phyloP scores from a whole-genome alignment of 768 basidiomycete species.

The Strobilomyces dryophilus region DNA sequence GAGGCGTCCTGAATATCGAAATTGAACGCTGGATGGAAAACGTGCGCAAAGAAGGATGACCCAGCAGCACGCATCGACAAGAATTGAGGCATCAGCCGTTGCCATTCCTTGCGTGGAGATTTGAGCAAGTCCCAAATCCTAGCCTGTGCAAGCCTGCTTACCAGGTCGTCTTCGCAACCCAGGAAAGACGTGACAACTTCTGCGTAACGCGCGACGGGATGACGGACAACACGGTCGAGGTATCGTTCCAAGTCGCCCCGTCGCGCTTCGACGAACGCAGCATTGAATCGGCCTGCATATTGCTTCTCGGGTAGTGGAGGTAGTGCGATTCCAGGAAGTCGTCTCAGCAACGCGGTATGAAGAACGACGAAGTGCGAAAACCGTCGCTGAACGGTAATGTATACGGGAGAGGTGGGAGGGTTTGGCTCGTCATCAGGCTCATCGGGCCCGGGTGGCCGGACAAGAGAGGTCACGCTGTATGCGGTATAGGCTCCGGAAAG shows the following conservation, averaged over 20 bases:
- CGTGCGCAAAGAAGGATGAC: conserved; percentile 69
- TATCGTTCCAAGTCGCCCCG: neutral
- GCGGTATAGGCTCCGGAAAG: conserved; percentile 70
- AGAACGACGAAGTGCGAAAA: conserved; percentile 84
- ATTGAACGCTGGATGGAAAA: conserved; percentile 85
- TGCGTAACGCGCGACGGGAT: conserved; percentile 73
- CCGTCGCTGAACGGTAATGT: conserved; percentile 74
- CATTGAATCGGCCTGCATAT: conserved; percentile 75
- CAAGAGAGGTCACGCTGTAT: conserved; percentile 66
- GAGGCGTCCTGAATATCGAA: conserved; percentile 69
- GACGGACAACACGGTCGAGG: conserved; percentile 61
- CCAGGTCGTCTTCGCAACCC: conserved; percentile 68
- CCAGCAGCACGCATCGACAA: conserved; percentile 63
- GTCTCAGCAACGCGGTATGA: conserved; percentile 62
- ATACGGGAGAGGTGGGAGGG: conserved; percentile 37
- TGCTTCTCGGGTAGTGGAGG: conserved; percentile 85
- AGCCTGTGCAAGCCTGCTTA: conserved; percentile 35
- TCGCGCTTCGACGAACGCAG: conserved; percentile 33
- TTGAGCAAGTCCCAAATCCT: neutral
- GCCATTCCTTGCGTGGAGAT: conserved; percentile 58
- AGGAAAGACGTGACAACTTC: conserved; percentile 81
- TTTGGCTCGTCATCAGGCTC: conserved; percentile 16
- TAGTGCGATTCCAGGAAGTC: conserved; percentile 72
- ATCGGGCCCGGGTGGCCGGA: conserved; percentile 15
- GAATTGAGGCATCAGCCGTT: conserved; percentile 55